phyloP scores from a whole-genome alignment of 768 basidiomycete genomes.

The Rhizopogon salebrosus region DNA sequence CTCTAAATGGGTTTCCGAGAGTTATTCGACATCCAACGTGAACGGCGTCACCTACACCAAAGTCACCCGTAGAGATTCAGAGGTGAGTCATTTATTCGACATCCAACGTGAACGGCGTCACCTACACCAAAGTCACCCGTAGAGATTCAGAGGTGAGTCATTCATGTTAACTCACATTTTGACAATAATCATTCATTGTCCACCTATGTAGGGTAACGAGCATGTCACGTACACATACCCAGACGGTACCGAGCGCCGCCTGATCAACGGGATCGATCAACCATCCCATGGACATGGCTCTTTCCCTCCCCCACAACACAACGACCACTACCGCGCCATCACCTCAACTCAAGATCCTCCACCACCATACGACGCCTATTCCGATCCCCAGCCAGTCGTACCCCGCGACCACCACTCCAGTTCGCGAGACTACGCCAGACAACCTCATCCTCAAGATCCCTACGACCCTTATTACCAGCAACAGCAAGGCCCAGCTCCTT shows the following conservation, averaged over 20 bases:
- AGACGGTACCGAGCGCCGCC: constrained; percentile 61
- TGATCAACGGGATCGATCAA: constrained; percentile 63
- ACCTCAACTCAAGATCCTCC: constrained; percentile 5
- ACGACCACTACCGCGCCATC: neutral
- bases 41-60: constrained; percentile 65
- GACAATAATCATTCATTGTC: constrained; percentile 8
- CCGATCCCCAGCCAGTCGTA: neutral
- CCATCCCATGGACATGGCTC: constrained; percentile 6
- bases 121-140: constrained; percentile 49
- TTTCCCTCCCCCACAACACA: constrained; percentile 6
- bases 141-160: constrained; percentile 54
- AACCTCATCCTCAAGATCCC: neutral
- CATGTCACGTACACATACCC: constrained; percentile 61
- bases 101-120: constrained; percentile 65
- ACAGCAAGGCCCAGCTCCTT: too few relatives aligned
- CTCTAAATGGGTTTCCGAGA: constrained; percentile 48
- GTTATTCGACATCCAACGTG: constrained; percentile 48
- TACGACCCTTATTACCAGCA: neutral
- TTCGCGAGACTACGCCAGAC: neutral
- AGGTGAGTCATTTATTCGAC: constrained; percentile 43
- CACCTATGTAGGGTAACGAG: constrained; percentile 58
- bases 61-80: constrained; percentile 49
- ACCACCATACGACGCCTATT: constrained; percentile 16
- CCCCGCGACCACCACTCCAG: neutral
- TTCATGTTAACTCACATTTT: neutral